These are phyloP conservation scores for Fusarium avenaceum DNA, from an alignment of 2,329 filamentous ascomycete genomes.

Conservation along the genomic window DNA sequence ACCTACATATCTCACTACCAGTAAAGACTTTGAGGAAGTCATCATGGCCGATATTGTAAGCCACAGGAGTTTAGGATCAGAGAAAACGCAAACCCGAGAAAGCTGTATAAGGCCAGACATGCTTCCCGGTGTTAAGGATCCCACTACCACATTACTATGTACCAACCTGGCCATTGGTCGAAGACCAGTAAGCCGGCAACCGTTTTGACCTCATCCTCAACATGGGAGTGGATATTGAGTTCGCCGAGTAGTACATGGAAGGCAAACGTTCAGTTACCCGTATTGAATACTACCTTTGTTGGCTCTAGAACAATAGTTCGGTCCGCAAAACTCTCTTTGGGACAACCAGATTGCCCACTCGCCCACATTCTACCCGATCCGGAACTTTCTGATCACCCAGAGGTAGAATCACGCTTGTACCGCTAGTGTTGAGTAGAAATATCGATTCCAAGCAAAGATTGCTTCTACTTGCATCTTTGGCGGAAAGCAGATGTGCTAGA, in stretches of 20 bases:
- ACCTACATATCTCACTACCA: no score
- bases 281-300: conserved; percentile 1
- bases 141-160: no score
- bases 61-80: no score
- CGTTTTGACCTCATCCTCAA: background rate
- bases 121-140: no score
- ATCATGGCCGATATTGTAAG: no score
- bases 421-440: conserved; percentile 12
- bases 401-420: background rate
- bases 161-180: background rate
- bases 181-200: background rate
- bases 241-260: background rate
- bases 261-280: conserved; percentile 1
- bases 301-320: background rate
- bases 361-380: conserved; percentile 10
- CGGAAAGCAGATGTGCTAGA: background rate
- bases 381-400: background rate
- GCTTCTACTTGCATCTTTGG: background rate
- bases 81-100: no score
- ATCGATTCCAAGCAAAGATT: background rate
- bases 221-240: background rate
- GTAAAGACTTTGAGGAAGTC: no score
- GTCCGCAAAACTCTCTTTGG: background rate
- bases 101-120: no score
- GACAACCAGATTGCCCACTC: background rate